A percentile compares a stretch with the other conserved stretches of the same genome.
Conservation (phyloP, 2,329 filamentous ascomycete genomes). For the Nemania sp. region DNA sequence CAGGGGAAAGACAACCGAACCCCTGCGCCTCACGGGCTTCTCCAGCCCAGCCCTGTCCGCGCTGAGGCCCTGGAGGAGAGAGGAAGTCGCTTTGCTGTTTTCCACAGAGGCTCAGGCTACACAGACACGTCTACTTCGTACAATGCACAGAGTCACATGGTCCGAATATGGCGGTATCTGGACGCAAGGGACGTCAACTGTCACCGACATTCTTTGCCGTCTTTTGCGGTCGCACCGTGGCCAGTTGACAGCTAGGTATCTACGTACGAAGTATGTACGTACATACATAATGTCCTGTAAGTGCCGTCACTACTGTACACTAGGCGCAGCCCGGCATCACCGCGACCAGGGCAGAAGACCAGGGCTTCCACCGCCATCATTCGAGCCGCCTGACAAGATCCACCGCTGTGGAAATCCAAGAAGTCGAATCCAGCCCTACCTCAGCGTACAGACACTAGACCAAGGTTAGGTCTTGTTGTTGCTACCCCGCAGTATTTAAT, state of each 20-base stretch:
- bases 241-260: no score
- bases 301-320: neutral
- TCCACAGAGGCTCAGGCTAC: neutral
- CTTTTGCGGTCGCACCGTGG: neutral
- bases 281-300: no score
- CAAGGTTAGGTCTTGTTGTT: no score
- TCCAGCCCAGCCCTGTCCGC: slow-evolving; percentile 4
- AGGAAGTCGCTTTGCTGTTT: neutral
- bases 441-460: no score
- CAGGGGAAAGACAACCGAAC: slow-evolving; percentile 14
- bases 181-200: neutral
- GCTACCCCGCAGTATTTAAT: slow-evolving; percentile 28
- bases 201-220: neutral
- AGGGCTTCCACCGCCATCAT: slow-evolving; percentile 9
- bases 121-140: no score
- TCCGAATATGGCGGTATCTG: no score
- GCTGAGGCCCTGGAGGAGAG: slow-evolving; percentile 9
- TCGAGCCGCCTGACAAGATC: slow-evolving; percentile 15
- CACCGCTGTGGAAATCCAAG: slow-evolving; percentile 18
- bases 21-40: slow-evolving; percentile 27
- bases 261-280: no score
- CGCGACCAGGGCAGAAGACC: slow-evolving; percentile 19
- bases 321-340: slow-evolving; percentile 19
- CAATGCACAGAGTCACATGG: no score
- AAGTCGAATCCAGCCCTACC: slow-evolving; percentile 25